Conservation (phyloP, 495 filamentous ascomycete species). For the Daldinia caldariorum region DNA sequence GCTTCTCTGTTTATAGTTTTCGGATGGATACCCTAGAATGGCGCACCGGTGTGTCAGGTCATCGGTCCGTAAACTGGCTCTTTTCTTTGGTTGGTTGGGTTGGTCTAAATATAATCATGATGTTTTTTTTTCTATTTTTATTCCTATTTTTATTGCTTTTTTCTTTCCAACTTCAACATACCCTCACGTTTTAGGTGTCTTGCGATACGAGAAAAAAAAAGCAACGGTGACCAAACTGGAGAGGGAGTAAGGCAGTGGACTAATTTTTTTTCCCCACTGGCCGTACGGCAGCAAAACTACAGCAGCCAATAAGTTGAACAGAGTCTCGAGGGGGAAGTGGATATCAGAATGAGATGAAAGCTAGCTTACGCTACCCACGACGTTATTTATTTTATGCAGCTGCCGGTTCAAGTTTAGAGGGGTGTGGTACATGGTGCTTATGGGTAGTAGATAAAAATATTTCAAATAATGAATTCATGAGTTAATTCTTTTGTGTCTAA, state of each 20-base stretch:
- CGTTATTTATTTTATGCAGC: conserved; percentile 5
- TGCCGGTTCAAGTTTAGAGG: conserved; percentile 8
- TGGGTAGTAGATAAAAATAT: conserved; percentile 23
- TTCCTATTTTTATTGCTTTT: background rate
- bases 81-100: conserved; percentile 15
- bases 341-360: conserved; percentile 39
- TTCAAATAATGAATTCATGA: conserved; percentile 9
- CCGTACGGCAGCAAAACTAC: background rate
- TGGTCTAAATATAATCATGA: conserved; percentile 16
- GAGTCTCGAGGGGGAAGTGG: background rate
- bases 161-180: conserved; percentile 25
- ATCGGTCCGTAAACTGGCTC: conserved; percentile 25
- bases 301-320: background rate
- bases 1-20: conserved; percentile 36
- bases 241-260: background rate
- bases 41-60: conserved; percentile 29
- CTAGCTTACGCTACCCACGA: conserved; percentile 13
- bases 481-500: background rate
- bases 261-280: background rate
- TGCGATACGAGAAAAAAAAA: conserved; percentile 23
- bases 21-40: conserved; percentile 30
- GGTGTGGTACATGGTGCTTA: background rate
- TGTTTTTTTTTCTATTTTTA: conserved; percentile 14
- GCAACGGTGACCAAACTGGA: background rate
- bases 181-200: conserved; percentile 42